Evolutionary conservation across 257 asterid genomes (phyloP).

Genomic region (Nicotiana noctiflora): DNA sequence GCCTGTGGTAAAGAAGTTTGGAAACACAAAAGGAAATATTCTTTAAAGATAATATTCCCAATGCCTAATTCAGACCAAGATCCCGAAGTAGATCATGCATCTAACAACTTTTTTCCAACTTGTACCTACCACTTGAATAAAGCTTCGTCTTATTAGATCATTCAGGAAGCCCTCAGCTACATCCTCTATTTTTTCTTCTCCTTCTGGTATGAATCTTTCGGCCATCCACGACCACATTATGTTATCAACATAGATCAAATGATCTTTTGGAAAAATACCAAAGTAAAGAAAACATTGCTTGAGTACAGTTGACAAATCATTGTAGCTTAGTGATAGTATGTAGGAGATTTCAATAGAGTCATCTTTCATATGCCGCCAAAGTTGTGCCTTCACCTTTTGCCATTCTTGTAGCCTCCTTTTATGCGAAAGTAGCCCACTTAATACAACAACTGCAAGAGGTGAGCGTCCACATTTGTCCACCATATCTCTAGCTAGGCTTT

Average conservation of each 20-base stretch:
- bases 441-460: not conserved
- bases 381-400: not conserved
- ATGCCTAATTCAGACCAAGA: not conserved
- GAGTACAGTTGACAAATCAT: not conserved
- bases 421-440: not conserved
- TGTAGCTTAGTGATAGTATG: not conserved
- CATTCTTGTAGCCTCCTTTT: not conserved
- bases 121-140: not conserved
- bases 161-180: not conserved
- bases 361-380: not conserved
- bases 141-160: not conserved
- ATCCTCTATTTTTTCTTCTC: not conserved
- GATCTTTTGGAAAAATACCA: not conserved
- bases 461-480: not conserved
- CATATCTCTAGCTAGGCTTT: not conserved
- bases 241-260: not conserved
- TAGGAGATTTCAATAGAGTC: not conserved
- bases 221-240: not conserved
- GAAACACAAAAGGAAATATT: no score
- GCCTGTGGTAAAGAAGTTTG: no score
- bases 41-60: no score
- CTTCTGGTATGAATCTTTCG: not conserved
- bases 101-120: not conserved
- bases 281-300: not conserved
- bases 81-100: not conserved